phyloP scores from a whole-genome alignment of 139 green algal species.

The Dunaliella primolecta region DNA sequence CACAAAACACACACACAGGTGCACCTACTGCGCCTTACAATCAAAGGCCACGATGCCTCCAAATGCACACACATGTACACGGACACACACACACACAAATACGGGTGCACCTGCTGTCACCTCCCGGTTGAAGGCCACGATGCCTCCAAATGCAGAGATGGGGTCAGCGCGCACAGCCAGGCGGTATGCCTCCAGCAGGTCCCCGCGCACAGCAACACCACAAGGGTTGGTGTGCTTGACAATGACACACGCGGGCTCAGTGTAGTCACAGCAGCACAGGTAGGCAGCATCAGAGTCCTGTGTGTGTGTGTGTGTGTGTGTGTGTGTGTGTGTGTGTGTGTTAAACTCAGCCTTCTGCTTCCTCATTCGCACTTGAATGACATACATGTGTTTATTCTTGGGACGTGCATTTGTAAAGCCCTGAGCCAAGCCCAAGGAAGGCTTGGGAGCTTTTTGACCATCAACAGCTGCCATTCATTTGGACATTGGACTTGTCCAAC shows the following conservation, averaged over 20 bases:
- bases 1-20: not conserved
- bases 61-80: not conserved
- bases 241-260: constrained; percentile 88
- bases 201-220: constrained; percentile 73
- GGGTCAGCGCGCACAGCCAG: constrained; percentile 92
- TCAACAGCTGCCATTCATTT: no score
- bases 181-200: constrained; percentile 92
- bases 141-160: constrained; percentile 95
- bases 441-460: no score
- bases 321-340: not conserved
- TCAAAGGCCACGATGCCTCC: constrained; percentile 99
- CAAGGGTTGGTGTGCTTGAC: constrained; percentile 99
- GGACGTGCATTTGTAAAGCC: no score
- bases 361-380: no score
- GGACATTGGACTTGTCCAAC: no score
- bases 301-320: not conserved
- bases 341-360: no score
- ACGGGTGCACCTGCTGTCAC: not conserved
- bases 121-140: constrained; percentile 97
- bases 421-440: no score
- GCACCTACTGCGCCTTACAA: constrained; percentile 18
- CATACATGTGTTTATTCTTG: no score
- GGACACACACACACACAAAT: not conserved
- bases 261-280: constrained; percentile 55
- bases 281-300: constrained; percentile 82